Evolutionary conservation across 2,329 filamentous ascomycete genomes (phyloP).

Genomic region (Apiospora pterosperma): DNA sequence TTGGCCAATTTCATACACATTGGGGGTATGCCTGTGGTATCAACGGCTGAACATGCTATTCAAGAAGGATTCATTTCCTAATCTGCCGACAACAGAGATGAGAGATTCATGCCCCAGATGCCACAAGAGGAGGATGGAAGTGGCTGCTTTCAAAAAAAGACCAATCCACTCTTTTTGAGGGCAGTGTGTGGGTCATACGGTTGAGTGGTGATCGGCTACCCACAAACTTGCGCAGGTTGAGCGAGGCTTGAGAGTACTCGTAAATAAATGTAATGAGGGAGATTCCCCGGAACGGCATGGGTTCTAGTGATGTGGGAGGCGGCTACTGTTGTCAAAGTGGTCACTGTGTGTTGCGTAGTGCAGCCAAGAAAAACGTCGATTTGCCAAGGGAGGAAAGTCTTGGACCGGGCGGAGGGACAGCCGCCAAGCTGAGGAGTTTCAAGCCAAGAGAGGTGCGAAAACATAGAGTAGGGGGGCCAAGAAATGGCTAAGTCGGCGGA

Average conservation of each 20-base stretch:
- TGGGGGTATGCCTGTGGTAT: not conserved
- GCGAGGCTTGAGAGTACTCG: too few species aligned
- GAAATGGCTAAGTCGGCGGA: not conserved
- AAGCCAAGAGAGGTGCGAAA: not conserved
- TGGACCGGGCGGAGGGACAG: not conserved
- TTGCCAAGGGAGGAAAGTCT: conserved; percentile 3
- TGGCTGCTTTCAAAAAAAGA: not conserved
- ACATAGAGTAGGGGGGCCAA: not conserved
- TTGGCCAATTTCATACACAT: not conserved
- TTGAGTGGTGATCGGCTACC: not conserved
- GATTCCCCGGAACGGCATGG: not conserved
- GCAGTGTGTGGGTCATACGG: not conserved
- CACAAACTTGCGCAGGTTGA: not conserved
- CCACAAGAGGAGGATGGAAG: not conserved
- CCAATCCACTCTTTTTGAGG: not conserved
- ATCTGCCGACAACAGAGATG: not conserved
- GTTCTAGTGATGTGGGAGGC: not conserved
- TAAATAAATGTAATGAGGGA: not conserved
- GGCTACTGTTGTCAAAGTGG: not conserved
- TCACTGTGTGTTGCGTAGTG: not conserved
- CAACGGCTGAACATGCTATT: not conserved
- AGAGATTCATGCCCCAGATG: not conserved
- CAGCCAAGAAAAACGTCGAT: not conserved
- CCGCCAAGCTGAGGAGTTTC: not conserved
- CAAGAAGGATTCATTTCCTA: not conserved